phyloP scores from a whole-genome alignment of 2,329 filamentous ascomycete species.

The Myriosclerotinia duriaeana region DNA sequence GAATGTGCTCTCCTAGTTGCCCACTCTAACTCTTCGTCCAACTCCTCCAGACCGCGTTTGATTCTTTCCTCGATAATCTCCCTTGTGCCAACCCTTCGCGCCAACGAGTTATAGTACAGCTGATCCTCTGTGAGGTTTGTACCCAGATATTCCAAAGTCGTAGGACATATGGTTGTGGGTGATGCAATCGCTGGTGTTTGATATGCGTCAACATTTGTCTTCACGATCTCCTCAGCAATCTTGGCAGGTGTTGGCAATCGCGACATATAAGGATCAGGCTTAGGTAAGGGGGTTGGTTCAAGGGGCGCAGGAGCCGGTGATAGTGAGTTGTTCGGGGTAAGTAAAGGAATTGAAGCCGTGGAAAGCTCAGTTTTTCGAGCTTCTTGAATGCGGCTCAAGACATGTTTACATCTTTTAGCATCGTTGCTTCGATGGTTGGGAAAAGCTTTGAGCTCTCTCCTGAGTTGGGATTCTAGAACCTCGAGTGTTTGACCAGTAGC shows the following conservation, averaged over 20 bases:
- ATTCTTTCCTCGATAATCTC: not conserved
- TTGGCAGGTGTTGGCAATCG: not conserved
- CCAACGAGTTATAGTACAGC: not conserved
- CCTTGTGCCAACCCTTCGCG: not conserved
- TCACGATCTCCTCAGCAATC: not conserved
- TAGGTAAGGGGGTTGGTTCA: not conserved
- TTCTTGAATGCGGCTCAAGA: not conserved
- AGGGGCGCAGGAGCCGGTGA: no score
- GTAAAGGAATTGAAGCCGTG: no score
- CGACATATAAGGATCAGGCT: not conserved
- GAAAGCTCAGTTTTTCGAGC: not conserved
- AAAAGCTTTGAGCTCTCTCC: not conserved
- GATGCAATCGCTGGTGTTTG: not conserved
- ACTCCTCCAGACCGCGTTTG: not conserved
- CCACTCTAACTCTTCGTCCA: not conserved
- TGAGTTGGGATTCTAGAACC: not conserved
- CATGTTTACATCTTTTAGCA: not conserved
- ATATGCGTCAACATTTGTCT: not conserved
- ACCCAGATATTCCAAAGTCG: slow-evolving; percentile 1
- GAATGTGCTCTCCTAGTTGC: slow-evolving; percentile 4
- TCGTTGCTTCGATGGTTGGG: not conserved
- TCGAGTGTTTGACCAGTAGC: not conserved
- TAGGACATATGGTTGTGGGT: not conserved
- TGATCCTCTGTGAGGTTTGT: not conserved
- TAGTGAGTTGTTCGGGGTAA: not conserved